Conservation (phyloP, 495 filamentous ascomycete species). For the Neurospora terricola region DNA sequence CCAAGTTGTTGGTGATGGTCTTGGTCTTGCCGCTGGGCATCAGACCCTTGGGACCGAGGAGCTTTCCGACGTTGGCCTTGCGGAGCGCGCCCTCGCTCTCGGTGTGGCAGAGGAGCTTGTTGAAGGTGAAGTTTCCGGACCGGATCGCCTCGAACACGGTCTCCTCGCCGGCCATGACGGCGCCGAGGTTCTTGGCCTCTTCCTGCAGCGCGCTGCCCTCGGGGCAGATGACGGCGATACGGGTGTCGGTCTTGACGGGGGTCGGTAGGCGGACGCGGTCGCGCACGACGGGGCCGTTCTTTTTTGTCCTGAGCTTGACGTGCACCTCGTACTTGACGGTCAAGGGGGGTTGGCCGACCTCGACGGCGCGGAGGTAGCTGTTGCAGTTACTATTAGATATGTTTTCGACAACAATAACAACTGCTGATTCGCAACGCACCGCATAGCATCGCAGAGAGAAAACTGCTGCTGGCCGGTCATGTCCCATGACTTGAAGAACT, state of each 20-base stretch:
- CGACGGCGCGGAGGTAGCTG: conserved; percentile 82
- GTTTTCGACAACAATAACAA: neutral
- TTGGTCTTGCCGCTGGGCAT: conserved; percentile 86
- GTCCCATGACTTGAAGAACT: conserved; percentile 49
- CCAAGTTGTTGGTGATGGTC: conserved; percentile 76
- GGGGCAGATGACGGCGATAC: conserved; percentile 81
- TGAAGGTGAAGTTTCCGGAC: conserved; percentile 68
- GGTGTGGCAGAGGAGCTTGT: conserved; percentile 76
- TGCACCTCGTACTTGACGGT: conserved; percentile 78
- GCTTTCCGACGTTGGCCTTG: conserved; percentile 65
- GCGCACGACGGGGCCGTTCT: conserved; percentile 76
- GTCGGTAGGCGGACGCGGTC: conserved; percentile 83
- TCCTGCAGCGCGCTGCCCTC: conserved; percentile 57
- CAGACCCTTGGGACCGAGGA: conserved; percentile 78
- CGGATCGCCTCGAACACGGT: conserved; percentile 73
- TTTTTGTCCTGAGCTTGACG: conserved; percentile 64
- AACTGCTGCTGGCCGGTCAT: conserved; percentile 53
- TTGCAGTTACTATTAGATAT: neutral
- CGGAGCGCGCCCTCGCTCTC: conserved; percentile 62
- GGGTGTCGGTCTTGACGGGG: conserved; percentile 72
- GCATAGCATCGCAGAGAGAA: conserved; percentile 85
- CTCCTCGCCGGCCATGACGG: conserved; percentile 73
- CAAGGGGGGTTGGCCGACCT: conserved; percentile 71
- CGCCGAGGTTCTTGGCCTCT: conserved; percentile 66
- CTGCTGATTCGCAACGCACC: conserved; percentile 42